Evolutionary conservation across 1,139 yeast species (phyloP), one percentile per base, ranked within the genome.

Genomic region (Lodderomyces margitis): DNA sequence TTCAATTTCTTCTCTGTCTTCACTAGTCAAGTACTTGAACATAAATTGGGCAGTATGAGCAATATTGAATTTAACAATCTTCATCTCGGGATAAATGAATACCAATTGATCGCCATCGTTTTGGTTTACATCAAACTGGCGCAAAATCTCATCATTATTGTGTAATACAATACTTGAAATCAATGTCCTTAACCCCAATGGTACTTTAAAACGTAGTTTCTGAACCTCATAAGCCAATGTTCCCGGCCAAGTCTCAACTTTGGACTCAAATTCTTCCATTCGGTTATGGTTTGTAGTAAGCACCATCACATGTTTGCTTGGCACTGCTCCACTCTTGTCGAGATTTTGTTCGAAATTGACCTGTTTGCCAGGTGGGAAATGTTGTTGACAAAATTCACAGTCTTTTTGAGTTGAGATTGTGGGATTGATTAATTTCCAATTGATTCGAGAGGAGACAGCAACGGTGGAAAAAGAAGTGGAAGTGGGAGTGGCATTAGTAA

Each of bases 301-400:
- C 8, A 81, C 66, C 21, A 84, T 54, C 4, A 80, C 63, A 54
- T 83, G 87, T 46, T 80, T 80, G 70, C 76, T 74, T 11, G 78
- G 75, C 2, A 60, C 52, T 0, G 78, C 76, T 25, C 70, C 68
- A 0, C 89, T 77, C 9, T 71, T 39, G 20, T 43, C 59, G 17
- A 81, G 55, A 21, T 70, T 63, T 37, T 59, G 66, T 1, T 51
- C 50, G 40, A 45, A 54, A 50, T 78, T 72, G 25, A 80, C 71
- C 28, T 66, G 74, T 43, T 68, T 65, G 20, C 59, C 66, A 1
- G 45, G 40, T 1, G 81, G 78, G 31, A 75, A 67, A 17, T 56
- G 55, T 0, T 80, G 81, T 44, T 59, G 56, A 51, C 91, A 83
- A 48, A 62, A 68, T 0, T 86, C 80, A 54, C 87, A 82, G 0